Base-by-base conservation (phyloP, 1,284 basidiomycete genomes). In the Apiotrichum gamsii region DNA sequence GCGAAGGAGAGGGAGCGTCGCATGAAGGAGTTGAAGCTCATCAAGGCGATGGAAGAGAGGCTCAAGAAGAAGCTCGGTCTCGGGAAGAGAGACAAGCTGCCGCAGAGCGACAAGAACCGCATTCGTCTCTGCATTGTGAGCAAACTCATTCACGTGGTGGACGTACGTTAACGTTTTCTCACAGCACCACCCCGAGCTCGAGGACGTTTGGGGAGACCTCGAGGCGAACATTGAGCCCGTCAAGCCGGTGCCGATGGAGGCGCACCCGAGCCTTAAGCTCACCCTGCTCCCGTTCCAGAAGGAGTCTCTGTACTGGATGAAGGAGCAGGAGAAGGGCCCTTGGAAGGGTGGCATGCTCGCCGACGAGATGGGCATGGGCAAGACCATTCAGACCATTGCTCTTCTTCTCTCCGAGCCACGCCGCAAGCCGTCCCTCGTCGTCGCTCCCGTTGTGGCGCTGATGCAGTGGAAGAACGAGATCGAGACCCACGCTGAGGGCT, bases 391-490 rank as follows among this genome's bases (percentile, higher is more conserved):
- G 67, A 93, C 94, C 60, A 93, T 98, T 42, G 81, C 90, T 3
- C 77, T 98, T 28, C 78, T 98, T 30, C 81, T 94, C 3, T 84
- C 85, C 0, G 69, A 72, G 45, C 70, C 69, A 0, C 72, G 79
- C 39, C 74, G 78, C 54, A 85, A 82, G 66, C 90, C 90, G 1
- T 93, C 90, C 49, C 79, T 98, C 9, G 89, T 98, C 18, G 79
- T 98, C 28, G 94, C 94, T 80, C 90, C 90, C 3, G 95, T 91
- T 3, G 94, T 97, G 39, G 95, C 95, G 20, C 83, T 99, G 56
- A 93, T 98, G 84, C 94, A 99, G 74, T 98, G 95, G 95, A 82
- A 83, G 59, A 90, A 94, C 68, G 95, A 99, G 70, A 90, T 98
- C 48, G 82, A 82, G 30, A 74, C 82, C 0, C 87, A 90, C 59